Base-by-base conservation (phyloP, 306 rosid species). In the Lathyrus tuberosus region DNA sequence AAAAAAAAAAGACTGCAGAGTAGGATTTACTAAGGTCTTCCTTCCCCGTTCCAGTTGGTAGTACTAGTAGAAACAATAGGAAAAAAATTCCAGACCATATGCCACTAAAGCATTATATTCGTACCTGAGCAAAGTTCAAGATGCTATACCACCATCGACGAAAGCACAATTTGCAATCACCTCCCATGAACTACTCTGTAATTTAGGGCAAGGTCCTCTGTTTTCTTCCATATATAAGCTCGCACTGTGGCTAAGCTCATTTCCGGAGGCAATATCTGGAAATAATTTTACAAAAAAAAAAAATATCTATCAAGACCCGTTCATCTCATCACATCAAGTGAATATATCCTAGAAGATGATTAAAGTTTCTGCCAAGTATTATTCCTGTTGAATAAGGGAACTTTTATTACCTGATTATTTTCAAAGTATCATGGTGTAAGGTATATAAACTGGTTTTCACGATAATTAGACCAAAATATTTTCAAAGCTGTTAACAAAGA, bases 181-280 rank as follows among this genome's bases (percentile, higher is more conserved):
- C 95, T 89, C 78, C 91, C 88, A 75, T 83, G 95, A 76, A 84
- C 74, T 81, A 91, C 85, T 87, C 89, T 87, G 78, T 94, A 95
- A 82, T 95, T 84, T 79, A 95, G 86, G 80, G 89, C 56, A 43
- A 95, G 74, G 76, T 95, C 99, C 20, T 95, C 99, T 12, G 92
- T 10, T 86, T 91, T 95, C 91, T 91, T 95, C 99, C 99, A 95
- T 72, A 95, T 73, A 77, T 91, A 95, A 79, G 94, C 80, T 61
- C 95, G 84, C 69, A 89, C 97, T 24, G 99, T 95, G 80, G 97
- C 99, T 79, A 95, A 84, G 80, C 97, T 95, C 95, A 91, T 78
- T 16, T 91, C 97, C 51, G 96, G 95, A 48, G 89, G 73, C 85
- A 95, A 78, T 18, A 86, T 92, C 99, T 95, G 86, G 22, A 20